Conservation (phyloP, 345 rosid genomes). For the Rhodamnia rubescens region DNA sequence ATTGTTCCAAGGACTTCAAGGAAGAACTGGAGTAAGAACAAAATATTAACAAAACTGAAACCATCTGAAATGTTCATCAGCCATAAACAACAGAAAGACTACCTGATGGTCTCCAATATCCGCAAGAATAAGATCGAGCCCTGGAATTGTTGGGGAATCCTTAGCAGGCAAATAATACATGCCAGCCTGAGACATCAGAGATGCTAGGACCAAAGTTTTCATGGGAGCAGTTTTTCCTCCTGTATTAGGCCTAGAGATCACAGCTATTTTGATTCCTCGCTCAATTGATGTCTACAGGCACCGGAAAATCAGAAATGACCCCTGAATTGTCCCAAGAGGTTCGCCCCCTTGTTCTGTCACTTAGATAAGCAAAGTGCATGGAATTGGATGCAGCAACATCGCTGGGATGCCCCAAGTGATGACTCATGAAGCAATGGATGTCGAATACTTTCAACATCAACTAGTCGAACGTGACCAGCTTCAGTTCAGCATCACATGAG, state of each 20-base stretch:
- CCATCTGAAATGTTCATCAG: conserved; percentile 2
- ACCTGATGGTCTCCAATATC: conserved; percentile 98
- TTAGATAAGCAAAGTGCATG: too few relatives aligned
- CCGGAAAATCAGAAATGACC: too few relatives aligned
- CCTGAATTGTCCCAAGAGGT: too few relatives aligned
- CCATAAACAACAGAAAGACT: conserved; percentile 15
- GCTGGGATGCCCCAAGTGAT: too few relatives aligned
- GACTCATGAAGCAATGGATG: too few relatives aligned
- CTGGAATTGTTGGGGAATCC: conserved; percentile 62
- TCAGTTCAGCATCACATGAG: too few relatives aligned
- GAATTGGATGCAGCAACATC: too few relatives aligned
- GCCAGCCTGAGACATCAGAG: conserved; percentile 89
- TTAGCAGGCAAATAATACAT: conserved; percentile 81
- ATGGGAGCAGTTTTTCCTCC: conserved; percentile 97
- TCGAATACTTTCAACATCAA: too few relatives aligned
- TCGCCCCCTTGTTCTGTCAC: too few relatives aligned
- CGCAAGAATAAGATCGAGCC: conserved; percentile 90
- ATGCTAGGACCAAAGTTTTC: conserved; percentile 80
- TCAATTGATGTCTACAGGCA: too few relatives aligned
- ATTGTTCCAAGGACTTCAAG: conserved; percentile 83
- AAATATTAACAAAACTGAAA: conserved; percentile 8
- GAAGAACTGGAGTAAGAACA: conserved; percentile 30
- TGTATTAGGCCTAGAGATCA: conserved; percentile 12
- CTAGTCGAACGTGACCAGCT: too few relatives aligned
- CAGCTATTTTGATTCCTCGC: too few relatives aligned